Base-by-base conservation (phyloP, 78 protist species). In the Cavenderia fasciculata region DNA sequence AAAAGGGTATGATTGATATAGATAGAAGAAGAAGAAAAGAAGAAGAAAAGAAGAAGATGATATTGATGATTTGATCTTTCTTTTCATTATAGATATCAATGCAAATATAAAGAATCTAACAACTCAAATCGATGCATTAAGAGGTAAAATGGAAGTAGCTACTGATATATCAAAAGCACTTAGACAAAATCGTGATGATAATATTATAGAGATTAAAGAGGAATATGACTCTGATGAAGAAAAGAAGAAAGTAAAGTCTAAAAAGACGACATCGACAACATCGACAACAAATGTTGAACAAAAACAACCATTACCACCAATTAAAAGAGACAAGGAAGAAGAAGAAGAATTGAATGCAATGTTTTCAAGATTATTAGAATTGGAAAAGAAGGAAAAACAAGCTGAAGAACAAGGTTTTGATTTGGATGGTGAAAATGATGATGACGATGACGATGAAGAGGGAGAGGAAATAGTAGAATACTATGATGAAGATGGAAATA, bases 201-300 rank as follows among this genome's bases (percentile, higher is more conserved):
- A 78, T 34, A 78, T 78, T 10, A 40, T 62, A 7, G 87, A 78
- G 8, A 78, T 78, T 25, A 78, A 78, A 52, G 87, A 78, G 11
- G 87, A 78, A n/a, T 78, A 78, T 38, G 74, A 78, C 25, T 78
- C 87, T 2, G 87, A 78, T 65, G 76, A 78, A 38, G 87, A 78
- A 31, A 59, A 59, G 36, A 46, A 76, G 25, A 44, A 47, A 14
- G 62, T 62, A 16, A 76, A 47, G 29, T 47, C 36, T 19, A 43
- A 57, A 29, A 4, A 74, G 1, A 31, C 6, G 69, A 34, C 5
- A 16, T 14, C 4, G 21, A 27, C 6, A 61, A 16, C 5, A 61
- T 61, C 36, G 33, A 74, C 1, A 57, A 57, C 3, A 2, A 21
- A 31, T 2, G 19, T 49, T 33, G 12, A 70, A 49, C 38, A 21